Base-by-base conservation (phyloP, 2,329 filamentous ascomycete genomes). In the Epichloe hybrida region DNA sequence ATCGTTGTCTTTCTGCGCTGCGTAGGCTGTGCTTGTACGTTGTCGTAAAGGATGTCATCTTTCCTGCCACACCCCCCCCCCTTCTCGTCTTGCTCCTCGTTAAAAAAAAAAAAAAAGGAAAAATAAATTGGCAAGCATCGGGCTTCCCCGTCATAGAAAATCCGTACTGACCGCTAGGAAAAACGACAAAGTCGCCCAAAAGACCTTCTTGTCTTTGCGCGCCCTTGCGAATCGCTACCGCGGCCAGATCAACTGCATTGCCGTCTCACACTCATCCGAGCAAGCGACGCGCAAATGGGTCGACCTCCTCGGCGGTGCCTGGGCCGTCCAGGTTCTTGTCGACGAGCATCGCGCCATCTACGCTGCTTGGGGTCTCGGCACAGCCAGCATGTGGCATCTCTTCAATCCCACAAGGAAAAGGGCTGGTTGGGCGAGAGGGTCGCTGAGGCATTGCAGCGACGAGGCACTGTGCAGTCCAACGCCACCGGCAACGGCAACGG, bases 291-390 rank as follows among this genome's bases (percentile, higher is more conserved):
- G 69, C 38, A 75, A 75, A 55, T 81, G 78, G 78, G 58, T 79
- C 44, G 73, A 76, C 55, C 67, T 79, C 17, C 62, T 81, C 12
- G 78, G 78, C 60, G 77, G 78, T 52, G 67, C 75, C 13, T 78
- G 77, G 74, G 72, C 70, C 60, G 69, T 81, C 34, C 69, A 75
- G 54, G 62, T 81, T 3, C 62, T 81, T 51, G 64, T 80, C 51
- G 78, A 81, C 63, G 72, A 78, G 57, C 71, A 75, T 52, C 72
- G 77, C 52, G 69, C 73, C 54, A 58, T 80, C 37, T 81, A 82
- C 57, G 76, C 78, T 2, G 70, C 75, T 11, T 81, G 77, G 77
- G 79, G 79, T 2, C 67, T 81, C 4, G 77, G 78, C 0, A 61
- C 74, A 5, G 72, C 70, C 23, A 68, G 60, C 46, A 62, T 72